Percentiles rank a stretch among this genome's conserved stretches.
These are phyloP conservation scores for Cyclocybe aegerita DNA, from an alignment of 768 basidiomycete species.

Conservation along the genomic window DNA sequence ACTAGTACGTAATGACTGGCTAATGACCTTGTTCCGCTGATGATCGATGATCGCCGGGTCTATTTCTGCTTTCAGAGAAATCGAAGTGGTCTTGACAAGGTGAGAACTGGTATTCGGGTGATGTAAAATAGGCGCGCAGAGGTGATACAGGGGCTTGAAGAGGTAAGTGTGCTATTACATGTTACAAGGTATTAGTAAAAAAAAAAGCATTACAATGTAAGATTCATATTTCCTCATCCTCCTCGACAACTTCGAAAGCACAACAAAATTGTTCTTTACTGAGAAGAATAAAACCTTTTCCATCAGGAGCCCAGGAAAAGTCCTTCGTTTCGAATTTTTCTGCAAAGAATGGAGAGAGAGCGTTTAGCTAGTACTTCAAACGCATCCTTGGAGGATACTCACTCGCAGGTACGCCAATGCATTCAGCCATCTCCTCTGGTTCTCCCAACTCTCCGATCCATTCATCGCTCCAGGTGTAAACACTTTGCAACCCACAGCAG, in stretches of 20 bases:
- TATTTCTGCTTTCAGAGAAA: no score
- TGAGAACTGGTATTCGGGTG: background rate
- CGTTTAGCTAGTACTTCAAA: background rate
- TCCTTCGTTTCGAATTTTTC: conserved; percentile 73
- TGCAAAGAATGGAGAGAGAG: conserved; percentile 25
- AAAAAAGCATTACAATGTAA: background rate
- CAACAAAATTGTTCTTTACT: conserved; percentile 85
- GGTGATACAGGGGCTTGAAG: no score
- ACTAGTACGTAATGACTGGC: no score
- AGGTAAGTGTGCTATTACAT: no score
- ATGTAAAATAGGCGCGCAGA: no score
- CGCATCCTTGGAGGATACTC: conserved; percentile 30
- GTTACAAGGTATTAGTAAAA: background rate
- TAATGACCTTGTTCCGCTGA: no score
- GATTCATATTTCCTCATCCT: conserved; percentile 21
- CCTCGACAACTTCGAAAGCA: conserved; percentile 71
- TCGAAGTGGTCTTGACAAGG: background rate
- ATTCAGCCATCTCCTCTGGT: conserved; percentile 84
- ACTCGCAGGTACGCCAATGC: conserved; percentile 88
- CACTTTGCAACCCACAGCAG: conserved; percentile 64
- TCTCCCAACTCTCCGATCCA: conserved; percentile 60
- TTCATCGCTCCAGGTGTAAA: conserved; percentile 84
- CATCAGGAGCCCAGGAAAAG: conserved; percentile 82
- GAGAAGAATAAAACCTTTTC: conserved; percentile 73
- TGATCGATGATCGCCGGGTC: no score